Conservation (phyloP, 345 rosid species). For the Gossypium stocksii region DNA sequence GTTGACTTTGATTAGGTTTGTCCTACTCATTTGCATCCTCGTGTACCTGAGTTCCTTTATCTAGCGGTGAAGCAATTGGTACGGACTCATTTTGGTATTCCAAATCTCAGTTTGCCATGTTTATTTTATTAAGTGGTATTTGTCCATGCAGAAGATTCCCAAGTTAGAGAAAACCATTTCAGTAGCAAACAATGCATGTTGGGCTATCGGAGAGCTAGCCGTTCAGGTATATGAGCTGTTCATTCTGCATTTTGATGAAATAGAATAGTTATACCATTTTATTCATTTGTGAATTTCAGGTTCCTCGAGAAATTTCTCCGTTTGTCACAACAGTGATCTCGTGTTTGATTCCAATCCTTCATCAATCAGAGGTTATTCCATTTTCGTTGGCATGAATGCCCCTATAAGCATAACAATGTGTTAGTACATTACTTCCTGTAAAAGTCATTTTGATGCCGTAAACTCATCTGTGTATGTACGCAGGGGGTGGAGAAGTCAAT, state of each 20-base stretch:
- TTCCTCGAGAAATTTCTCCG: constrained; percentile 81
- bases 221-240: constrained; percentile 53
- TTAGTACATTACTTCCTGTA: not conserved
- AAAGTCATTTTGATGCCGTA: constrained; percentile 1
- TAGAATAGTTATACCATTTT: not conserved
- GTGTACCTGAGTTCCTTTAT: constrained; percentile 57
- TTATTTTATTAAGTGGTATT: not conserved
- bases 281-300: constrained; percentile 42
- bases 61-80: constrained; percentile 81
- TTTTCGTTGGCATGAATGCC: not conserved
- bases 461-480: constrained; percentile 16
- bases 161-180: constrained; percentile 64
- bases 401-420: not conserved
- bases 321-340: constrained; percentile 66
- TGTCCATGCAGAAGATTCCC: constrained; percentile 53
- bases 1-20: constrained; percentile 42
- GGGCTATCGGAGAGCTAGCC: constrained; percentile 99
- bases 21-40: constrained; percentile 63
- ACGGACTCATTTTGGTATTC: constrained; percentile 28
- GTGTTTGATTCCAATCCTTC: constrained; percentile 71
- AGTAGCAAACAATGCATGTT: constrained; percentile 97
- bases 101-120: constrained; percentile 12
- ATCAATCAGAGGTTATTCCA: constrained; percentile 60
- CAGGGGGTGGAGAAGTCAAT: constrained; percentile 86
- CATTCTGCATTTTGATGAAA: not conserved